Conservation (phyloP, 306 rosid species). For the Calophaca sinica region DNA sequence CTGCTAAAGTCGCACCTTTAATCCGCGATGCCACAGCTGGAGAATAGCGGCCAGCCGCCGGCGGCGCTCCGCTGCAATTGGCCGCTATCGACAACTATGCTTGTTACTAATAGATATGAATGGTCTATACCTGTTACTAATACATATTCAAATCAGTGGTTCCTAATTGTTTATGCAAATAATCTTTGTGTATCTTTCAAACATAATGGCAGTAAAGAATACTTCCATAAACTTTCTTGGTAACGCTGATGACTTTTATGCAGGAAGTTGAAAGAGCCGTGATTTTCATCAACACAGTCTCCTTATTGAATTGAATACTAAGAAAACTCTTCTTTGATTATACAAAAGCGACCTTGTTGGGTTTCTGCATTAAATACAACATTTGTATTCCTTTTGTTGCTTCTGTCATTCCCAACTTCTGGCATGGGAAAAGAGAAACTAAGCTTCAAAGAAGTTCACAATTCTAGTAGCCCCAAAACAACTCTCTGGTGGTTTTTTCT, state of each 20-base stretch:
- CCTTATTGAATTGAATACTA: constrained; percentile 31
- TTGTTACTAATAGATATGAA: constrained; percentile 28
- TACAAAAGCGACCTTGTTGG: neutral
- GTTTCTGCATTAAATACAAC: constrained; percentile 24
- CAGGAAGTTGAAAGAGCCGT: constrained; percentile 44
- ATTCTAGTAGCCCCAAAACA: constrained; percentile 34
- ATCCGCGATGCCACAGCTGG: too few species aligned
- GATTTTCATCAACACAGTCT: constrained; percentile 7
- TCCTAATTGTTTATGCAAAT: constrained; percentile 17
- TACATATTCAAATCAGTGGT: constrained; percentile 18
- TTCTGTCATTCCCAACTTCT: neutral
- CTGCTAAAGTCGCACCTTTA: too few species aligned
- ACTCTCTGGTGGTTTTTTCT: constrained; percentile 72
- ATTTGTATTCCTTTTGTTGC: neutral
- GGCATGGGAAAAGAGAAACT: constrained; percentile 52
- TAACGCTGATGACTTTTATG: constrained; percentile 37
- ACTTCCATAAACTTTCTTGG: neutral
- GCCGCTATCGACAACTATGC: too few species aligned
- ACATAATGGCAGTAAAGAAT: constrained; percentile 1
- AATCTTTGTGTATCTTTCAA: neutral
- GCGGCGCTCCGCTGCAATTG: too few species aligned
- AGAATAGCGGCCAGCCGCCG: too few species aligned
- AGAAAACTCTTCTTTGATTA: constrained; percentile 12
- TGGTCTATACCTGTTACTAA: constrained; percentile 11
- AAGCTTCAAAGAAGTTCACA: constrained; percentile 37